A percentile compares a stretch with the other conserved stretches of the same genome.
Conservation (phyloP, 2,329 filamentous ascomycete genomes). For the Penicillium sclerotiorum region DNA sequence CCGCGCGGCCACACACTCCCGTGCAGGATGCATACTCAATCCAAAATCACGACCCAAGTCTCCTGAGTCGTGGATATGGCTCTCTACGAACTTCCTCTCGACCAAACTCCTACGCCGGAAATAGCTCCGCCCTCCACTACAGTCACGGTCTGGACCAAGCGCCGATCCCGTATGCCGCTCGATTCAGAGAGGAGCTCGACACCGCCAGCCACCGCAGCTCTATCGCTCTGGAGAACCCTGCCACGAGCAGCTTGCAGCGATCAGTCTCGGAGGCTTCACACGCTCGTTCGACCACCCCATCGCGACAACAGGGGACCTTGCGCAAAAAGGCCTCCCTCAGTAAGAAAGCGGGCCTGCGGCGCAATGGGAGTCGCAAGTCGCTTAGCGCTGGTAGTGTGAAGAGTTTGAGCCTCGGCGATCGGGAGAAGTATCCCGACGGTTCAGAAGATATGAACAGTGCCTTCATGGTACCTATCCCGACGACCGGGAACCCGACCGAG, state of each 20-base stretch:
- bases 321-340: conserved; percentile 86
- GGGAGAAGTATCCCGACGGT: conserved; percentile 50
- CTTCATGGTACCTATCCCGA: conserved; percentile 88
- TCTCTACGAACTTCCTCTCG: conserved; percentile 36
- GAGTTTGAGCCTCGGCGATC: conserved; percentile 73
- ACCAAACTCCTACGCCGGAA: conserved; percentile 45
- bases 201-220: conserved; percentile 39
- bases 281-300: conserved; percentile 43
- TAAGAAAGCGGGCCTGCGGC: conserved; percentile 72
- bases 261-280: conserved; percentile 48
- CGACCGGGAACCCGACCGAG: conserved; percentile 83
- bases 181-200: conserved; percentile 45
- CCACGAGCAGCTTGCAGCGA: conserved; percentile 37
- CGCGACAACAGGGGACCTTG: conserved; percentile 69
- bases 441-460: conserved; percentile 74
- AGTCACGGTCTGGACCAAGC: conserved; percentile 35
- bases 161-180: conserved; percentile 37
- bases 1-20: conserved; percentile 42
- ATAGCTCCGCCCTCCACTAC: conserved; percentile 40
- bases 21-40: conserved; percentile 43
- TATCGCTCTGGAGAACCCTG: conserved; percentile 32
- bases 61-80: conserved; percentile 38
- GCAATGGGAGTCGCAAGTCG: conserved; percentile 78
- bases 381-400: conserved; percentile 83
- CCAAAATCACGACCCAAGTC: conserved; percentile 32